These are phyloP conservation scores for Sporothrix brasiliensis DNA, from an alignment of 2,329 filamentous ascomycete genomes.

Conservation along the genomic window DNA sequence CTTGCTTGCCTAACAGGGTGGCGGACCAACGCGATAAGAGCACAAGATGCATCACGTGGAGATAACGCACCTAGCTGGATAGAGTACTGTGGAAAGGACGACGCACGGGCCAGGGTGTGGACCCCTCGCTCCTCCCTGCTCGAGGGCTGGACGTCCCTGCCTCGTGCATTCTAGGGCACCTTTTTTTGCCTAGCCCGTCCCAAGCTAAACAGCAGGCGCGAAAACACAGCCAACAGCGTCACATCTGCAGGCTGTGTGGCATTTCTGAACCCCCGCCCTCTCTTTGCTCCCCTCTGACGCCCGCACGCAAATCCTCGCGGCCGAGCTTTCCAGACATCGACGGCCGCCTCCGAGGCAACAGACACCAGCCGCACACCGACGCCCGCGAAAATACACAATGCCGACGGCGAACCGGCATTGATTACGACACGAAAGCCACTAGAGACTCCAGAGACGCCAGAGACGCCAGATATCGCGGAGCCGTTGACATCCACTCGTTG, in stretches of 20 bases:
- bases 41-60: conserved; percentile 28
- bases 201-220: conserved; percentile 3
- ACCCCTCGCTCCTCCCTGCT: conserved; percentile 1
- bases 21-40: conserved; percentile 15
- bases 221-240: conserved; percentile 25
- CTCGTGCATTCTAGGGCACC: conserved; percentile 5
- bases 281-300: conserved; percentile 17
- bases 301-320: conserved; percentile 21
- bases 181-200: neutral
- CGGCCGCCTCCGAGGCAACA: neutral
- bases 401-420: conserved; percentile 6
- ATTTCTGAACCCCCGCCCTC: conserved; percentile 25
- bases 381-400: conserved; percentile 12
- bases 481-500: too few relatives aligned
- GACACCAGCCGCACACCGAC: conserved; percentile 12
- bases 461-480: too few relatives aligned
- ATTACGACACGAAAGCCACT: neutral
- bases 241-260: conserved; percentile 18
- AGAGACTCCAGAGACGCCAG: neutral
- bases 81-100: neutral
- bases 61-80: neutral
- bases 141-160: conserved; percentile 5
- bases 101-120: conserved; percentile 27
- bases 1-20: conserved; percentile 7
- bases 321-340: conserved; percentile 21